Base-by-base conservation (phyloP, 2,329 filamentous ascomycete genomes). In the Pseudogymnoascus sp. region DNA sequence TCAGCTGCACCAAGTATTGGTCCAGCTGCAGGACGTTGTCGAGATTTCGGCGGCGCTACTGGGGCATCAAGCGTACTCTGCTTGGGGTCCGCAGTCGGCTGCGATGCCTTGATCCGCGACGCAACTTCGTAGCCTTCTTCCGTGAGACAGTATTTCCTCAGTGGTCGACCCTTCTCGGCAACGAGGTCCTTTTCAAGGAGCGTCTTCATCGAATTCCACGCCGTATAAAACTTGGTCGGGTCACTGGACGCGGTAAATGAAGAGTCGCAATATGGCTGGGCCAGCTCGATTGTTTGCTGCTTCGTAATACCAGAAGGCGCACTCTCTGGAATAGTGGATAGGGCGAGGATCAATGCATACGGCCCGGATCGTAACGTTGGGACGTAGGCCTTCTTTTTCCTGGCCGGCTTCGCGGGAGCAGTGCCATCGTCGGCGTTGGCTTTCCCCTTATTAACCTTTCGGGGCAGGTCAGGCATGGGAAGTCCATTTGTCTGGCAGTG, bases 181-280 rank as follows among this genome's bases (percentile, higher is more conserved):
- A 93, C 88, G 3, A 93, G 76, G 64, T 91, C 88, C 71, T 93
- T 91, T 62, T 85, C 80, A 4, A 87, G 68, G 33, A 95, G 76
- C 0, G 88, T 91, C 71, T 90, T 90, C 82, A 93, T 92, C 1
- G 89, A 91, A 70, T 84, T 88, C 90, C 90, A 95, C 0, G 90
- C 90, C 0, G 90, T 93, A 69, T 90, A 90, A 69, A 84, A 89
- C 63, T 86, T 88, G 10, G 81, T 86, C 0, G 88, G 79, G 62
- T 90, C 87, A 42, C 77, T 79, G 0, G 88, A 87, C 0, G 83
- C 84, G 0, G 83, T 88, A 69, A 91, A 92, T 0, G 89, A 92
- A 1, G 87, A 77, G 70, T 93, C 88, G 69, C 87, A 91, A 72
- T 89, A 80, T 6, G 83, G 83, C 69, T 93, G 88, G 0, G 89